Evolutionary conservation across 2,329 filamentous ascomycete species (phyloP).

Genomic region (Celoporthe dispersa): DNA sequence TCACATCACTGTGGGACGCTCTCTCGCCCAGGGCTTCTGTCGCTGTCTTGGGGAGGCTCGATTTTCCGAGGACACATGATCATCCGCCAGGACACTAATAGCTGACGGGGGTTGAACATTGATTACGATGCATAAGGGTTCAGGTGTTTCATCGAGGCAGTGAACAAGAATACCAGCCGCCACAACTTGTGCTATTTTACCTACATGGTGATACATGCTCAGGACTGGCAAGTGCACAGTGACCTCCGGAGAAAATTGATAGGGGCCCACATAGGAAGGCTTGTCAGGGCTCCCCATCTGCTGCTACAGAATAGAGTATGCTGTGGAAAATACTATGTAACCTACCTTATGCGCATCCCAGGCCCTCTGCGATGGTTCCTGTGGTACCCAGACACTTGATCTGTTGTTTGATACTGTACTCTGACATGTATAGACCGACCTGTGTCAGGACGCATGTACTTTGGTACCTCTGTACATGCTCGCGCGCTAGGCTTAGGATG

Average conservation of each 20-base stretch:
- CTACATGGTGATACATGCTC: no score
- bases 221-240: background rate
- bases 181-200: background rate
- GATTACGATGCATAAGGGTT: background rate
- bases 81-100: no score
- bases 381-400: background rate
- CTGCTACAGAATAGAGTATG: background rate
- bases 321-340: background rate
- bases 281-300: background rate
- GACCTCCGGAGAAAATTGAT: background rate
- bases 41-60: background rate
- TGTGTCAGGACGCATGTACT: background rate
- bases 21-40: no score
- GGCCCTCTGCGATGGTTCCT: background rate
- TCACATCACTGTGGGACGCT: background rate
- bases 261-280: background rate
- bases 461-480: background rate
- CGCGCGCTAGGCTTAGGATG: background rate
- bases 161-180: background rate
- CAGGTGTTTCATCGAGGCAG: constrained; percentile 5
- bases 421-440: background rate
- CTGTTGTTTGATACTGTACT: background rate
- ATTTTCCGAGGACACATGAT: background rate
- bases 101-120: background rate
- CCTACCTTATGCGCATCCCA: background rate